Conservation (phyloP, 2,329 filamentous ascomycete species). For the Ceratocystis variospora region DNA sequence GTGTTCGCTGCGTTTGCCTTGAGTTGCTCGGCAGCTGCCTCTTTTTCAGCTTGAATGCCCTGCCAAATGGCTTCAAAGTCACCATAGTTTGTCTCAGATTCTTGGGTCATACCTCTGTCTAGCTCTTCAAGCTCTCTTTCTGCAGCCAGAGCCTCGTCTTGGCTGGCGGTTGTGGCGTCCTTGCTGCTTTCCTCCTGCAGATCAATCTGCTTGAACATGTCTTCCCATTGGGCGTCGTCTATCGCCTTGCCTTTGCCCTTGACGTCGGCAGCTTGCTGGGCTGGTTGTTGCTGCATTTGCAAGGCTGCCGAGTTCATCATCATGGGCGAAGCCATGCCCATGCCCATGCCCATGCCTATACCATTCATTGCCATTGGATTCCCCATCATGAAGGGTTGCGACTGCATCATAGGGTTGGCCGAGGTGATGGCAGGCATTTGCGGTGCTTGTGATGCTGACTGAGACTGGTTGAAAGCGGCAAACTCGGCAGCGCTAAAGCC, state of each 20-base stretch:
- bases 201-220: conserved; percentile 80
- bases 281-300: conserved; percentile 26
- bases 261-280: conserved; percentile 35
- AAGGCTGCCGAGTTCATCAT: conserved; percentile 34
- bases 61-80: conserved; percentile 86
- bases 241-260: conserved; percentile 88
- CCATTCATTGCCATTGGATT: conserved; percentile 47
- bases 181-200: conserved; percentile 37
- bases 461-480: conserved; percentile 65
- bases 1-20: conserved; percentile 14
- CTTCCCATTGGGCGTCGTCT: conserved; percentile 89
- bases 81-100: conserved; percentile 58
- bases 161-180: conserved; percentile 32
- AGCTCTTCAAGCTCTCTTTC: conserved; percentile 69
- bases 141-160: conserved; percentile 31
- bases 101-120: conserved; percentile 44
- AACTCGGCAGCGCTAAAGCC: conserved; percentile 77
- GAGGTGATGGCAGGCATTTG: conserved; percentile 40
- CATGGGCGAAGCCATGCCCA: conserved; percentile 41
- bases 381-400: conserved; percentile 28
- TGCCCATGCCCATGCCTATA: conserved; percentile 35
- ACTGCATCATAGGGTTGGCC: conserved; percentile 19
- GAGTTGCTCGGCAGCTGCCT: conserved; percentile 18
- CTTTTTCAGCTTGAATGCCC: conserved; percentile 58
- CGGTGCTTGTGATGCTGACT: conserved; percentile 39